Percentiles rank a stretch among this genome's conserved stretches.
Evolutionary conservation across 257 asterid species (phyloP).

Genomic region (Linaria vulgaris): DNA sequence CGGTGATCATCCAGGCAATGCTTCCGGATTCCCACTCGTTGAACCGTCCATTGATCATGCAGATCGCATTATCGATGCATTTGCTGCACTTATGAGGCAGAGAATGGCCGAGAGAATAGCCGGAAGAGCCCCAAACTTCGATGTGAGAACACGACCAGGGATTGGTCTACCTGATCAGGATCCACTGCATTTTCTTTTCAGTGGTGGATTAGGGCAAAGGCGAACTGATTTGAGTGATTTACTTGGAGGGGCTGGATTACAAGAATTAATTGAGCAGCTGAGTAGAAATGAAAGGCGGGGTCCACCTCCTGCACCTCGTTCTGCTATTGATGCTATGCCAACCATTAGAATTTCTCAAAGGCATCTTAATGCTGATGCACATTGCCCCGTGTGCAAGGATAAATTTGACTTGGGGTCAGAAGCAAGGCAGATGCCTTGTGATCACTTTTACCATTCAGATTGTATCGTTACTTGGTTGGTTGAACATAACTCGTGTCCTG

Average conservation of each 20-base stretch:
- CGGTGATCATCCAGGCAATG: constrained; percentile 35
- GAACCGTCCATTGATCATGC: constrained; percentile 43
- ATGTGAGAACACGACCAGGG: constrained; percentile 59
- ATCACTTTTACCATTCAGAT: constrained; percentile 67
- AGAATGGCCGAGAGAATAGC: constrained; percentile 80
- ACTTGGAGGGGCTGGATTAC: constrained; percentile 45
- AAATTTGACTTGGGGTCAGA: constrained; percentile 58
- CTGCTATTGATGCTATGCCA: constrained; percentile 78
- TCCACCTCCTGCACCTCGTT: constrained; percentile 63
- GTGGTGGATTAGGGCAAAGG: constrained; percentile 35
- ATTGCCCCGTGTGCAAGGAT: constrained; percentile 75
- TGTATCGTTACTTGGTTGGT: constrained; percentile 79
- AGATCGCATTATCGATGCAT: constrained; percentile 58
- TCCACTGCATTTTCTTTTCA: constrained; percentile 39
- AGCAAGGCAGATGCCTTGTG: constrained; percentile 82
- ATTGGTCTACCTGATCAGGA: constrained; percentile 36
- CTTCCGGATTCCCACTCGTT: constrained; percentile 35
- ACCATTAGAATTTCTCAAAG: constrained; percentile 50
- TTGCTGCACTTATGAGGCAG: constrained; percentile 70
- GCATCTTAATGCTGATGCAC: constrained; percentile 56
- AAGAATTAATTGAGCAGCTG: constrained; percentile 45
- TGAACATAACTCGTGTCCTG: constrained; percentile 75
- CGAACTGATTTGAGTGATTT: constrained; percentile 41
- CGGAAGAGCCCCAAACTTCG: constrained; percentile 65
- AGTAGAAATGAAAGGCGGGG: constrained; percentile 46